Conservation (phyloP, 257 asterid species). For the Petrea volubilis region DNA sequence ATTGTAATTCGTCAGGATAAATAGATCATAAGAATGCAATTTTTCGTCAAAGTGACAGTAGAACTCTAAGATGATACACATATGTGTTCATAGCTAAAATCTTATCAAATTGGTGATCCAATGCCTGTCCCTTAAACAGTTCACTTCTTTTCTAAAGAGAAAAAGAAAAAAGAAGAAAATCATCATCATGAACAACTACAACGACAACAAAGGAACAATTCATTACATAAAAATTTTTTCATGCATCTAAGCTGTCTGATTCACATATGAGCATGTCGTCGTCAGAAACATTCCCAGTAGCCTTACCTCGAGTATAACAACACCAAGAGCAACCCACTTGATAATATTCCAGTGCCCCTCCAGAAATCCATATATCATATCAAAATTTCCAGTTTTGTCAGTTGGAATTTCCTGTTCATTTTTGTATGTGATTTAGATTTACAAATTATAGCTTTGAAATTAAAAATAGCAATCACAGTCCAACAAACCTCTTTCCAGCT, state of each 20-base stretch:
- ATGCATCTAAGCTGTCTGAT: neutral
- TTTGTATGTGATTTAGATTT: slow-evolving; percentile 16
- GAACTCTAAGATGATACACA: too few species aligned
- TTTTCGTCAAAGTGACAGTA: too few species aligned
- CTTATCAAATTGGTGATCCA: too few species aligned
- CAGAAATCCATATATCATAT: slow-evolving; percentile 54
- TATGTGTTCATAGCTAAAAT: too few species aligned
- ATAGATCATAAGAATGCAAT: too few species aligned
- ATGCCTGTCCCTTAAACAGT: too few species aligned
- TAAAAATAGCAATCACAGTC: slow-evolving; percentile 8
- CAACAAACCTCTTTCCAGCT: slow-evolving; percentile 84
- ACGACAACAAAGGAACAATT: too few species aligned
- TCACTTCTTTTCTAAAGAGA: too few species aligned
- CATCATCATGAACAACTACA: too few species aligned
- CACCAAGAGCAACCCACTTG: slow-evolving; percentile 59
- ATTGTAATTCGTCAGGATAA: too few species aligned
- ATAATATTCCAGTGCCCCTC: slow-evolving; percentile 56
- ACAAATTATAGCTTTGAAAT: neutral
- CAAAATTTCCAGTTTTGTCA: slow-evolving; percentile 27
- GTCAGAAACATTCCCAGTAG: neutral
- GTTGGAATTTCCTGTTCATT: slow-evolving; percentile 44
- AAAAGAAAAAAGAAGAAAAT: too few species aligned
- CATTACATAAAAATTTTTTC: neutral
- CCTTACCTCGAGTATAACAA: slow-evolving; percentile 57
- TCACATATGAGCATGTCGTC: neutral